These are phyloP conservation scores for Scedosporium aurantiacum DNA, from an alignment of 2,329 filamentous ascomycete species.

Conservation along the genomic window DNA sequence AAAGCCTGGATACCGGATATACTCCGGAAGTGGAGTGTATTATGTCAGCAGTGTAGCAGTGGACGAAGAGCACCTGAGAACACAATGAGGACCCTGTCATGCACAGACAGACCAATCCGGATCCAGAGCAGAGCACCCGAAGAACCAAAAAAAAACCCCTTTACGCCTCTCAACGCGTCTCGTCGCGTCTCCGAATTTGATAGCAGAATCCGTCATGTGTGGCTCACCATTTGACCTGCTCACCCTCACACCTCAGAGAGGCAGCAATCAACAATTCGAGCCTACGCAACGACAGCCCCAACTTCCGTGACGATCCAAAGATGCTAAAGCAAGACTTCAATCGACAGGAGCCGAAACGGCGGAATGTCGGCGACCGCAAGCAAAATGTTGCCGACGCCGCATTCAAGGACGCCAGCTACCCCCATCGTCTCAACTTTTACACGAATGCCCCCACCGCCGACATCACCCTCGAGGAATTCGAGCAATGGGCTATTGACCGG, in stretches of 20 bases:
- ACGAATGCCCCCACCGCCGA: constrained; percentile 77
- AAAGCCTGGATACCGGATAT: too few relatives aligned
- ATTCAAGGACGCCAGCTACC: constrained; percentile 71
- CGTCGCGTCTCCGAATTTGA: background rate
- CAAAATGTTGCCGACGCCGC: constrained; percentile 71
- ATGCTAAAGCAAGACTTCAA: constrained; percentile 43
- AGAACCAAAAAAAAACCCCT: background rate
- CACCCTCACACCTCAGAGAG: background rate
- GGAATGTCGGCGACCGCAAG: constrained; percentile 68
- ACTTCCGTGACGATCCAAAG: constrained; percentile 9
- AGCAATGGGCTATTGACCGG: constrained; percentile 95
- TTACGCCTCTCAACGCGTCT: background rate
- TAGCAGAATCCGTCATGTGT: too few relatives aligned
- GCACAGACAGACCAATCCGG: too few relatives aligned
- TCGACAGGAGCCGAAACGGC: constrained; percentile 58
- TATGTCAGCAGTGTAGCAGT: too few relatives aligned
- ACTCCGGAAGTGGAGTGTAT: too few relatives aligned
- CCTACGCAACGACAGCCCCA: background rate
- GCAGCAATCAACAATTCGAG: background rate
- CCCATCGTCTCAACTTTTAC: constrained; percentile 87
- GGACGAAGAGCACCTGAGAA: background rate
- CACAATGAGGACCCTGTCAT: background rate
- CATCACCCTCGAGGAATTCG: constrained; percentile 93
- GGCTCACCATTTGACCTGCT: background rate
- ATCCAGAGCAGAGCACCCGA: too few relatives aligned